Evolutionary conservation across 2,329 filamentous ascomycete species (phyloP).

Genomic region (Cladosporium sp.): DNA sequence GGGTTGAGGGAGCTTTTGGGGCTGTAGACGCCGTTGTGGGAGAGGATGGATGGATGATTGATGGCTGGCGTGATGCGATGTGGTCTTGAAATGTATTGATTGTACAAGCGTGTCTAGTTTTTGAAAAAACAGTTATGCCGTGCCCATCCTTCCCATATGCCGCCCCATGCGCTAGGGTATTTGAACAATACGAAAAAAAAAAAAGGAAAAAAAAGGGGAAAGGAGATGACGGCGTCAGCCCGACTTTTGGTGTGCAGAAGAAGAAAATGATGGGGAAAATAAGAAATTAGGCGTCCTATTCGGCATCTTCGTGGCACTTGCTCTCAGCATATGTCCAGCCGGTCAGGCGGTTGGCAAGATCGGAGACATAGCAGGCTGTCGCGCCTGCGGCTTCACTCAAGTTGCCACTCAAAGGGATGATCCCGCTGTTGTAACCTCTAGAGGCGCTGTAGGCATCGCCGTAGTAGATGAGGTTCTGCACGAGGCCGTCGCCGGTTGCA

Average conservation of each 20-base stretch:
- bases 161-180: constrained; percentile 13
- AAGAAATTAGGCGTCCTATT: neutral
- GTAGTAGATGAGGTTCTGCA: constrained; percentile 38
- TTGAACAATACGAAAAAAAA: neutral
- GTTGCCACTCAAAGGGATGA: constrained; percentile 36
- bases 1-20: constrained; percentile 24
- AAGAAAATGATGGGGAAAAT: neutral
- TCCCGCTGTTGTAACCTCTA: constrained; percentile 52
- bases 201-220: neutral
- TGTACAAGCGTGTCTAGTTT: neutral
- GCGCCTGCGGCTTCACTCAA: constrained; percentile 46
- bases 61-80: neutral
- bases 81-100: neutral
- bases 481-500: constrained; percentile 44
- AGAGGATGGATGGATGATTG: neutral
- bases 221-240: neutral
- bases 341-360: constrained; percentile 52
- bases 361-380: constrained; percentile 53
- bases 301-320: constrained; percentile 21
- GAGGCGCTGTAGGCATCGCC: constrained; percentile 44
- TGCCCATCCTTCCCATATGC: neutral
- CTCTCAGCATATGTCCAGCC: constrained; percentile 40
- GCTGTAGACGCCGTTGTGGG: neutral
- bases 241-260: neutral
- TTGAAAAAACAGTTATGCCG: neutral